Evolutionary conservation across 257 asterid genomes (phyloP).

Genomic region (Salvia rosmarinus): DNA sequence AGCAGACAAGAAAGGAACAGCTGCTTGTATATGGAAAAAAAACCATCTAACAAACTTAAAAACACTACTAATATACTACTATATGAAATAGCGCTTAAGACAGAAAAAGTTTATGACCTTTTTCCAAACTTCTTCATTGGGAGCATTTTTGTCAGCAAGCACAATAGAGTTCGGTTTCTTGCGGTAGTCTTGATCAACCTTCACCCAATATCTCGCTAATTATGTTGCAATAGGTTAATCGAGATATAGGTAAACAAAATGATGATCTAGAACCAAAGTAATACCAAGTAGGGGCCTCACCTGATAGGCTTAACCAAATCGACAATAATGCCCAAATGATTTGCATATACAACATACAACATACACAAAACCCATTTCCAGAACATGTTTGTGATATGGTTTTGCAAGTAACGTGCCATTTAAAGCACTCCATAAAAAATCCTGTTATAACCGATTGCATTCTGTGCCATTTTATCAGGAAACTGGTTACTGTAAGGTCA

Average conservation of each 20-base stretch:
- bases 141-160: constrained; percentile 99
- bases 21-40: constrained; percentile 24
- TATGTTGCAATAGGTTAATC: constrained; percentile 31
- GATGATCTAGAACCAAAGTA: not conserved
- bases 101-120: constrained; percentile 52
- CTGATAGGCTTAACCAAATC: constrained; percentile 11
- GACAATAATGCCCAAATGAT: constrained; percentile 11
- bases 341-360: not conserved
- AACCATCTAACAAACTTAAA: constrained; percentile 15
- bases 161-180: constrained; percentile 80
- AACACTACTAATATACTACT: not conserved
- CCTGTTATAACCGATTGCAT: not conserved
- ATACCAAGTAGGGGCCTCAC: constrained; percentile 3
- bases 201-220: constrained; percentile 83
- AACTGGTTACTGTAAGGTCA: constrained; percentile 11
- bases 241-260: constrained; percentile 1
- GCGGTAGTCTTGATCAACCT: constrained; percentile 71
- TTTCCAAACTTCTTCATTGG: constrained; percentile 93
- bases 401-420: constrained; percentile 15
- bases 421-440: constrained; percentile 5
- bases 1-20: constrained; percentile 20
- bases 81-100: constrained; percentile 23
- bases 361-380: constrained; percentile 4
- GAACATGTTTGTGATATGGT: not conserved
- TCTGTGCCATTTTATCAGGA: not conserved